These are phyloP conservation scores for Trichoderma breve DNA, from an alignment of 2,329 filamentous ascomycete species.

Conservation along the genomic window DNA sequence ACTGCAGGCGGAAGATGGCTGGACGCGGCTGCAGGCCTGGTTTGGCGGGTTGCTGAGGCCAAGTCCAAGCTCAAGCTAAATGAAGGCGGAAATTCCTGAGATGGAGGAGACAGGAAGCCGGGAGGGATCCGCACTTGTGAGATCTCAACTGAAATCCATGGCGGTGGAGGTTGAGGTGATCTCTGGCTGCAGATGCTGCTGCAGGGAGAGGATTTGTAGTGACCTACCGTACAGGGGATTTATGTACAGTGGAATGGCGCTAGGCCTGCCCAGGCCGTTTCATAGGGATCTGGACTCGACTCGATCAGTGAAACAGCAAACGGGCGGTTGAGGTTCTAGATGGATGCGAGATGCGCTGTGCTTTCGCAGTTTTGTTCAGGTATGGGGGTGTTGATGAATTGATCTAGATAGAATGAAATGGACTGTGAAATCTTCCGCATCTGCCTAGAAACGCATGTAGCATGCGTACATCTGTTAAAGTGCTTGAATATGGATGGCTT, in stretches of 20 bases:
- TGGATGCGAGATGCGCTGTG: neutral
- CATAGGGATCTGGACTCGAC: neutral
- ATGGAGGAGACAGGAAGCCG: neutral
- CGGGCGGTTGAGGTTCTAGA: neutral
- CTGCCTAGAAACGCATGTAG: neutral
- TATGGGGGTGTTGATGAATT: neutral
- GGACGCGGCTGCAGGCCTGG: conserved; percentile 20
- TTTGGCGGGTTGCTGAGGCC: conserved; percentile 19
- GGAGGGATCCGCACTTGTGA: neutral
- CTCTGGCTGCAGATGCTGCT: neutral
- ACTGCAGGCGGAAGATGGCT: conserved; percentile 32
- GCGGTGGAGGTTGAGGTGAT: neutral
- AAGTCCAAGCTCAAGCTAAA: neutral
- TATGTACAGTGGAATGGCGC: neutral
- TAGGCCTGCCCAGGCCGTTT: neutral
- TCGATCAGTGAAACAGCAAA: neutral
- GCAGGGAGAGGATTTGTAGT: neutral
- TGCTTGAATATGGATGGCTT: neutral
- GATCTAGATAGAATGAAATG: neutral
- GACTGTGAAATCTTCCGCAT: neutral
- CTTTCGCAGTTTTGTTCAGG: neutral
- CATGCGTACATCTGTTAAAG: neutral
- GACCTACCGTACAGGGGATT: neutral
- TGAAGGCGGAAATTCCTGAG: neutral
- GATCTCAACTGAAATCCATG: neutral